These are phyloP conservation scores for Dichomitus squalens DNA, from an alignment of 1,284 basidiomycete genomes.

Conservation along the genomic window DNA sequence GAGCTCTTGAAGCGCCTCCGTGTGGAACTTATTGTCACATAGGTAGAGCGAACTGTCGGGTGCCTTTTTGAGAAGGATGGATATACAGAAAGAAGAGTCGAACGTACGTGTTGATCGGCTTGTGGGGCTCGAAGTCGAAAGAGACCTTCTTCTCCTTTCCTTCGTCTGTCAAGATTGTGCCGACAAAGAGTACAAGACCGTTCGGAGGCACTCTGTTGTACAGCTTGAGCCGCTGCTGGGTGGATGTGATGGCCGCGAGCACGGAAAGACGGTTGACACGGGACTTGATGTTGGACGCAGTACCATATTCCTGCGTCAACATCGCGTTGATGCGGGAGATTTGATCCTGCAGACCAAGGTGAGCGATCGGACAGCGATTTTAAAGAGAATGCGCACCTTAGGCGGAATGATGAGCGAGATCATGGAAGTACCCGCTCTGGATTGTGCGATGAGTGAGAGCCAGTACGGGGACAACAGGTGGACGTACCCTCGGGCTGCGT, in stretches of 20 bases:
- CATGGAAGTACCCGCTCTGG: constrained; percentile 96
- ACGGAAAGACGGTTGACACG: constrained; percentile 98
- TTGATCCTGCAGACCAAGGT: constrained; percentile 72
- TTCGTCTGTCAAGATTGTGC: constrained; percentile 97
- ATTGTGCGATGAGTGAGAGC: constrained; percentile 21
- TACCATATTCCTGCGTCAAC: constrained; percentile 98
- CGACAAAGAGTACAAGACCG: constrained; percentile 95
- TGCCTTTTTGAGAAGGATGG: not conserved
- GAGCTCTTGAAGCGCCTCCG: constrained; percentile 94
- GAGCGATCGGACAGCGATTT: constrained; percentile 21
- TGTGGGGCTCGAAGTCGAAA: constrained; percentile 97
- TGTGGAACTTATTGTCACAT: constrained; percentile 99
- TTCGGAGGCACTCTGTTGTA: constrained; percentile 97
- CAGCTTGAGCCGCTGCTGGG: constrained; percentile 97
- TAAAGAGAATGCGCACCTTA: constrained; percentile 58
- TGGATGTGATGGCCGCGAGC: constrained; percentile 96
- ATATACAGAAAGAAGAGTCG: not conserved
- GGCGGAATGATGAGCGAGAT: constrained; percentile 98
- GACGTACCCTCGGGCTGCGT: constrained; percentile 84
- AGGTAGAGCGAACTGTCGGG: constrained; percentile 86
- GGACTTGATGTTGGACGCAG: constrained; percentile 99
- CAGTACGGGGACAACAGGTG: constrained; percentile 9
- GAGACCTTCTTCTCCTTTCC: constrained; percentile 99
- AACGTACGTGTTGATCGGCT: constrained; percentile 96
- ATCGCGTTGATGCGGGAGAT: constrained; percentile 93